Base-by-base conservation (phyloP, 1,284 basidiomycete species). In the Mycena citricolor region DNA sequence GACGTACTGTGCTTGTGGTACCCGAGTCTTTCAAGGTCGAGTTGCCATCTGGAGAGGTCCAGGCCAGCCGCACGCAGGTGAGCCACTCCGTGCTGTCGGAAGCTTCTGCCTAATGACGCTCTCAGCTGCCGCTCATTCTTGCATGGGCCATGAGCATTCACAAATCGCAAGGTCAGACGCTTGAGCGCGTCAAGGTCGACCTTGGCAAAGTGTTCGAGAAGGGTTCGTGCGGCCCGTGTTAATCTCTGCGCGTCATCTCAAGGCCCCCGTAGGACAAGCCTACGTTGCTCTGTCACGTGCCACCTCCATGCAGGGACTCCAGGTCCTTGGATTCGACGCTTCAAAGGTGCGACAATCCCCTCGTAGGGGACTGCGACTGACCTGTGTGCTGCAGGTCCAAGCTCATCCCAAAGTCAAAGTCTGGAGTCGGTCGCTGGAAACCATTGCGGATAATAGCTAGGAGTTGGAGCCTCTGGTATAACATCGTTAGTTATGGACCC, bases 251-350 rank as follows among this genome's bases (percentile, higher is more conserved):
- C 30, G 19, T 48, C n/a, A n/a, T n/a, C n/a, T n/a, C n/a, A n/a
- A n/a, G n/a, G n/a, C n/a, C 7, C 17, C n/a, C 14, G 16, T 44
- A 86, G 86, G 88, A 24, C 92, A 93, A 72, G 93, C 93, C 25
- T 98, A 99, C 58, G 94, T 98, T 22, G 95, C 97, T 0, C 74
- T 99, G 13, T 97, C 94, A 17, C 90, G 97, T 24, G 97, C 97
- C 3, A 97, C 94, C 0, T 86, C 83, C 8, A 70, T 99, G 33
- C 86, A 94, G 8, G 91, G 94, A 1, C 74, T 99, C 17, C 93
- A 99, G 62, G 90, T 98, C 1, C 68, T 90, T 4, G 83, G 90
- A 30, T 99, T 99, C 63, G 79, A 89, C 54, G 69, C 85, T 0
- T 76, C 65, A 24, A 95, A 94, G 74, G 71, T 71, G 40, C 17